phyloP scores from a whole-genome alignment of 2,329 filamentous ascomycete species.

The Trichocomaceae sp. region DNA sequence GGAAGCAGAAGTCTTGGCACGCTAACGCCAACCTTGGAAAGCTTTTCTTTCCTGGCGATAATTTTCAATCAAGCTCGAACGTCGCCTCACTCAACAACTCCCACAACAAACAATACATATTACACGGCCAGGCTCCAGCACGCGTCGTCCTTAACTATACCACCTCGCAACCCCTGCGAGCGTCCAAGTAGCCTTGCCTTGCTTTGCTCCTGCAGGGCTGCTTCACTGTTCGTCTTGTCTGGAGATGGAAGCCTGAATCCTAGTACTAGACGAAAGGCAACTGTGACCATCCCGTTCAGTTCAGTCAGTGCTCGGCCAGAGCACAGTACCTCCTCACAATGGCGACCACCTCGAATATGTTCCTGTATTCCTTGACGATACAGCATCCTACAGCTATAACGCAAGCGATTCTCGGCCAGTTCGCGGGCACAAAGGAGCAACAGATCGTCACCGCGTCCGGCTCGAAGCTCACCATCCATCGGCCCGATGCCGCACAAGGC shows the following conservation, averaged over 20 bases:
- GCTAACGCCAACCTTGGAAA: constrained; percentile 10
- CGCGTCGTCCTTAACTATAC: constrained; percentile 18
- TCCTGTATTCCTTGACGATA: constrained; percentile 94
- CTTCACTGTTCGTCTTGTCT: constrained; percentile 14
- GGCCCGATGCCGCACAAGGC: constrained; percentile 76
- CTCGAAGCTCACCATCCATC: constrained; percentile 78
- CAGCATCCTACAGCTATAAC: constrained; percentile 85
- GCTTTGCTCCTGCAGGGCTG: constrained; percentile 21
- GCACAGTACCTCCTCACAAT: constrained; percentile 49
- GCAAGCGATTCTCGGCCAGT: constrained; percentile 89
- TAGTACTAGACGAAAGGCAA: constrained; percentile 19
- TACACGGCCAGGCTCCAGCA: constrained; percentile 10
- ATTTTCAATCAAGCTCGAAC: constrained; percentile 6
- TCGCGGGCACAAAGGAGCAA: constrained; percentile 93
- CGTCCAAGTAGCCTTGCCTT: too few relatives aligned
- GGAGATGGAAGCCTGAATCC: constrained; percentile 34
- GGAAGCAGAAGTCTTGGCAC: constrained; percentile 13
- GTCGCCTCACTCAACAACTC: too few relatives aligned
- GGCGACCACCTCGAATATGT: constrained; percentile 98
- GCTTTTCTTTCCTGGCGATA: constrained; percentile 8
- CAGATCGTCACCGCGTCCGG: constrained; percentile 93
- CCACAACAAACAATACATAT: constrained; percentile 3
- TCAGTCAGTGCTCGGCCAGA: constrained; percentile 9
- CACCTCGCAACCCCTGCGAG: neutral
- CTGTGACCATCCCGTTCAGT: constrained; percentile 6